Percentiles rank a stretch among this genome's conserved stretches.
Conservation (phyloP, 1,284 basidiomycete species). For the Lignosus rhinocerotis region DNA sequence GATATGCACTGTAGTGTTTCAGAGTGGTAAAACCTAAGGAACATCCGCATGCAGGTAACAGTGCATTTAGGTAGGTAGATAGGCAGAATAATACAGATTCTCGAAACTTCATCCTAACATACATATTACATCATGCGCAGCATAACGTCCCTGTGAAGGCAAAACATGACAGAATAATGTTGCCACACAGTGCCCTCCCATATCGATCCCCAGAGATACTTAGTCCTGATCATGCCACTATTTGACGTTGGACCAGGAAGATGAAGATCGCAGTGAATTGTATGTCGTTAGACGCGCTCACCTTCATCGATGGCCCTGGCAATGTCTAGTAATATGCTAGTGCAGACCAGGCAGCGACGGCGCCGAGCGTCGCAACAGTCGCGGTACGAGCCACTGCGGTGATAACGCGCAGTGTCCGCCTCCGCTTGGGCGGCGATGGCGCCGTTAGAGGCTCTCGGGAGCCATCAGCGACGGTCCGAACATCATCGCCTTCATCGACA, state of each 20-base stretch:
- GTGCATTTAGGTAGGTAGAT: neutral
- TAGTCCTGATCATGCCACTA: neutral
- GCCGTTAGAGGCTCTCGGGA: neutral
- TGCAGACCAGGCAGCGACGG: constrained; percentile 67
- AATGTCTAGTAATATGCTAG: constrained; percentile 48
- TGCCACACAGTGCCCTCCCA: no score
- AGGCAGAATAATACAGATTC: neutral
- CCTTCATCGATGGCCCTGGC: no score
- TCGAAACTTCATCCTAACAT: constrained; percentile 4
- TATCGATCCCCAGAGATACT: no score
- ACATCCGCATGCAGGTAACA: neutral
- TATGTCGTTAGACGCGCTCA: neutral
- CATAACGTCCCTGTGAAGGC: neutral
- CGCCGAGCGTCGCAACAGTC: constrained; percentile 59
- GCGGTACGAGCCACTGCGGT: constrained; percentile 52
- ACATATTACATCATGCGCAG: neutral
- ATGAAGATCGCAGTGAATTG: neutral
- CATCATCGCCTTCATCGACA: constrained; percentile 17
- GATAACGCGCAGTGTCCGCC: constrained; percentile 45
- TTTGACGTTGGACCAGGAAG: neutral
- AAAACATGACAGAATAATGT: neutral
- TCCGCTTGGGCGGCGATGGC: constrained; percentile 36
- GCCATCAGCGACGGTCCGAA: neutral
- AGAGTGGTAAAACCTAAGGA: no score
- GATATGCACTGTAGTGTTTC: neutral